Conservation (phyloP, 2,329 filamentous ascomycete genomes). For the Teratosphaeria epicoccoides region DNA sequence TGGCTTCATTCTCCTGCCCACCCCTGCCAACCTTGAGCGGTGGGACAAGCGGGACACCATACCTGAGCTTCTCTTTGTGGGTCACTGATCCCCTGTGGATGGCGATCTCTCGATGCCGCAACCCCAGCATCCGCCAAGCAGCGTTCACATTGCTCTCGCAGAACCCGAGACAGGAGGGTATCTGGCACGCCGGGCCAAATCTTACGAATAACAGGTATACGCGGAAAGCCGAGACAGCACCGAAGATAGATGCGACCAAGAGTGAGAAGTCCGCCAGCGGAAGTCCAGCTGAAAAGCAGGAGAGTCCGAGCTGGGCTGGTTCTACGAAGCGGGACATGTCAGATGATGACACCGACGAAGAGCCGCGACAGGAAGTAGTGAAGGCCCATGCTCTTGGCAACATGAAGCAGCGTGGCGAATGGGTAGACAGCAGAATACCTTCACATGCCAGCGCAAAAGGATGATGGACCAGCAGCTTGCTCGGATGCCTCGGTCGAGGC, state of each 20-base stretch:
- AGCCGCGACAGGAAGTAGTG: neutral
- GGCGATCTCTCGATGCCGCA: constrained; percentile 24
- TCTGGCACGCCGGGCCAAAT: constrained; percentile 25
- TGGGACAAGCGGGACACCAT: constrained; percentile 20
- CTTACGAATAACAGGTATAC: constrained; percentile 17
- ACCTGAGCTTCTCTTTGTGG: constrained; percentile 24
- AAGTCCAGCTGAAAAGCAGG: neutral
- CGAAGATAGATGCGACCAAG: constrained; percentile 13
- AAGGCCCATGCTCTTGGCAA: neutral
- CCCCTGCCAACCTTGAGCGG: constrained; percentile 21
- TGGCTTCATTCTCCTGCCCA: constrained; percentile 23
- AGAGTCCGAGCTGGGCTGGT: neutral
- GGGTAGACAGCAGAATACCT: neutral
- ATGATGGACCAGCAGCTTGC: neutral
- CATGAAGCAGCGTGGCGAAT: constrained; percentile 1
- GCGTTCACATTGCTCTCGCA: constrained; percentile 24
- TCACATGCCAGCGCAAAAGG: neutral
- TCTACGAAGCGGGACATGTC: neutral
- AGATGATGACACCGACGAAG: neutral
- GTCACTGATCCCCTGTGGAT: constrained; percentile 27
- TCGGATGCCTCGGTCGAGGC: too few relatives aligned
- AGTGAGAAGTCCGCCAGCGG: constrained; percentile 1
- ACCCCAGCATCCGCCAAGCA: constrained; percentile 22
- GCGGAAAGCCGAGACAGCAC: constrained; percentile 12
- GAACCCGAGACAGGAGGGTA: constrained; percentile 25